Percentiles rank a stretch among this genome's conserved stretches.
phyloP scores from a whole-genome alignment of 2,329 filamentous ascomycete species.

The Nigrograna mackinnonii region DNA sequence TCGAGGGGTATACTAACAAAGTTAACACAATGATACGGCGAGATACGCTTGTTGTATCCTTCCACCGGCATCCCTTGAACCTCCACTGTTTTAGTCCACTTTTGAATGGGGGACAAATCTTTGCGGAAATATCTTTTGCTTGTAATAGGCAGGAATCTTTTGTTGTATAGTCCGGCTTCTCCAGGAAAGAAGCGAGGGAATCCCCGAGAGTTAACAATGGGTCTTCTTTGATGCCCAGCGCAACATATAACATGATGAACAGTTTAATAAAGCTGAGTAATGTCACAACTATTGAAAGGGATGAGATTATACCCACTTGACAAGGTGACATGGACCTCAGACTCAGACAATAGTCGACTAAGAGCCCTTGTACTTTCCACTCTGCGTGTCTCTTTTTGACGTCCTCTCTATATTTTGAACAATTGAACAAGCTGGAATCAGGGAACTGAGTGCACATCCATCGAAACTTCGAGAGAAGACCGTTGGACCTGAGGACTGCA shows the following conservation, averaged over 20 bases:
- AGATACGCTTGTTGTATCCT: slow-evolving; percentile 2
- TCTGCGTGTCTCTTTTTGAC: not conserved
- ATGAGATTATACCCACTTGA: slow-evolving; percentile 17
- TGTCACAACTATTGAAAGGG: slow-evolving; percentile 17
- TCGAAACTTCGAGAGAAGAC: not conserved
- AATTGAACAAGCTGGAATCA: not conserved
- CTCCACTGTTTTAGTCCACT: not conserved
- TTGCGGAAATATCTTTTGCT: too few relatives aligned
- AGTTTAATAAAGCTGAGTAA: slow-evolving; percentile 23
- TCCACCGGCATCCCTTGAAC: slow-evolving; percentile 1
- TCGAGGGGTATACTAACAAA: too few relatives aligned
- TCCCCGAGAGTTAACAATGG: slow-evolving; percentile 17
- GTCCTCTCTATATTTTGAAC: not conserved
- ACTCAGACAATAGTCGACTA: slow-evolving; percentile 21
- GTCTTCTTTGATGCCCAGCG: slow-evolving; percentile 14
- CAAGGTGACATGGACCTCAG: slow-evolving; percentile 17
- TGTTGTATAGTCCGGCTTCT: slow-evolving; percentile 6
- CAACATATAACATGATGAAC: slow-evolving; percentile 15
- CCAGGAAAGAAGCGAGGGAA: slow-evolving; percentile 15
- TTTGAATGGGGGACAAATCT: too few relatives aligned
- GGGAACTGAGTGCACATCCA: not conserved
- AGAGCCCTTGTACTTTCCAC: not conserved
- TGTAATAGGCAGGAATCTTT: not conserved
- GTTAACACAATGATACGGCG: too few relatives aligned
- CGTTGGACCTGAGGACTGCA: slow-evolving; percentile 2